Conservation (phyloP, 1,139 yeast genomes). For the Taphrina communis region DNA sequence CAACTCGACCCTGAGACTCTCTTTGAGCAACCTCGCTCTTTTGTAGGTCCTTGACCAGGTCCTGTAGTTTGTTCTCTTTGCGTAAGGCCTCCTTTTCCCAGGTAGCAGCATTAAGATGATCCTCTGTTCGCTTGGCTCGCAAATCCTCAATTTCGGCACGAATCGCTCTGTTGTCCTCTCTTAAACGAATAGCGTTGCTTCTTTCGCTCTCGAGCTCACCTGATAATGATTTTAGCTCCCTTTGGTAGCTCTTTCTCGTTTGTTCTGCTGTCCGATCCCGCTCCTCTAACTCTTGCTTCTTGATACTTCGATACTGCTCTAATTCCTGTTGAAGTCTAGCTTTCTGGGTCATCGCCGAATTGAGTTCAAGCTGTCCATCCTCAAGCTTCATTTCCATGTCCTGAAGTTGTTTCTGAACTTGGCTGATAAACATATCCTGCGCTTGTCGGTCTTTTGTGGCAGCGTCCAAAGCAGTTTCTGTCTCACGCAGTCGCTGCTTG, state of each 20-base stretch:
- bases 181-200: constrained; percentile 27
- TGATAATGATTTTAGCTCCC: constrained; percentile 38
- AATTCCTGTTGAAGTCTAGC: constrained; percentile 60
- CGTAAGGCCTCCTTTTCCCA: constrained; percentile 58
- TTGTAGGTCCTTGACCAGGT: constrained; percentile 60
- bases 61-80: constrained; percentile 61
- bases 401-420: constrained; percentile 61
- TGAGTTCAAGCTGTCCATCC: constrained; percentile 64
- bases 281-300: constrained; percentile 38
- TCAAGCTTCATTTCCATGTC: constrained; percentile 65
- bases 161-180: constrained; percentile 40
- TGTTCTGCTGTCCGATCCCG: constrained; percentile 40
- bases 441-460: constrained; percentile 66
- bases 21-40: constrained; percentile 53
- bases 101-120: constrained; percentile 29
- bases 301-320: constrained; percentile 43
- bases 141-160: constrained; percentile 38
- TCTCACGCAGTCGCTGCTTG: constrained; percentile 62
- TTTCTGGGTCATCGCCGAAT: constrained; percentile 59
- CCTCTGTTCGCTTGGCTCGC: constrained; percentile 39
- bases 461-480: constrained; percentile 60
- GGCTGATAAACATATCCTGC: constrained; percentile 55
- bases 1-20: constrained; percentile 53
- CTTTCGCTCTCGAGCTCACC: constrained; percentile 41
- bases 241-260: constrained; percentile 41